A percentile compares a stretch with the other conserved stretches of the same genome.
Conservation (phyloP, 805 yeast species). For the Wickerhamomyces kurtzmanii region DNA sequence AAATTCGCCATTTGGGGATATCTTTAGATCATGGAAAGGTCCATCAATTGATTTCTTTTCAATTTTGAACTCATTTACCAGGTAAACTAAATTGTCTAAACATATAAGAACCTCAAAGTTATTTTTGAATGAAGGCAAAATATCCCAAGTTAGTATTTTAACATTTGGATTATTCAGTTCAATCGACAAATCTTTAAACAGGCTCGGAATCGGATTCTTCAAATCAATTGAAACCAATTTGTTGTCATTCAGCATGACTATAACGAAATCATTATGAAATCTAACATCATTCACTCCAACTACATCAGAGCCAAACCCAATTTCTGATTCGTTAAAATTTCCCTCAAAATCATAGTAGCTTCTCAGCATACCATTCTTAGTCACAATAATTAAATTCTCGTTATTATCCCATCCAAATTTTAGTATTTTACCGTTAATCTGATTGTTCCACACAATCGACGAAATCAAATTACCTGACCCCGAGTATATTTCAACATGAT, state of each 20-base stretch:
- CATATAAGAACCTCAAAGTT: constrained; percentile 7
- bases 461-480: constrained; percentile 22
- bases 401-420: constrained; percentile 41
- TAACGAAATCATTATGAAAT: constrained; percentile 33
- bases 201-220: constrained; percentile 21
- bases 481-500: constrained; percentile 18
- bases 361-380: constrained; percentile 42
- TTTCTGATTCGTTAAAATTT: constrained; percentile 45
- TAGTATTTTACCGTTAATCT: constrained; percentile 41
- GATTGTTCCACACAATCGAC: constrained; percentile 29
- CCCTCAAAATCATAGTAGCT: constrained; percentile 58
- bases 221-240: constrained; percentile 30
- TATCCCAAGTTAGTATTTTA: constrained; percentile 2
- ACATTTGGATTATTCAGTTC: not conserved
- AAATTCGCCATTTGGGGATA: constrained; percentile 48
- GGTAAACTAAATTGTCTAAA: constrained; percentile 4
- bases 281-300: constrained; percentile 23
- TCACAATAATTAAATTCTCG: constrained; percentile 48
- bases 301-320: constrained; percentile 24
- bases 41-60: constrained; percentile 38
- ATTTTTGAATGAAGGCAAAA: constrained; percentile 6
- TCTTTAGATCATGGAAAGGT: constrained; percentile 30
- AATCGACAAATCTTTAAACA: constrained; percentile 14
- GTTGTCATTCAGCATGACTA: constrained; percentile 29
- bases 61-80: too few species aligned